Base-by-base conservation (phyloP, 306 rosid genomes). In the Ochetophila trinervis region DNA sequence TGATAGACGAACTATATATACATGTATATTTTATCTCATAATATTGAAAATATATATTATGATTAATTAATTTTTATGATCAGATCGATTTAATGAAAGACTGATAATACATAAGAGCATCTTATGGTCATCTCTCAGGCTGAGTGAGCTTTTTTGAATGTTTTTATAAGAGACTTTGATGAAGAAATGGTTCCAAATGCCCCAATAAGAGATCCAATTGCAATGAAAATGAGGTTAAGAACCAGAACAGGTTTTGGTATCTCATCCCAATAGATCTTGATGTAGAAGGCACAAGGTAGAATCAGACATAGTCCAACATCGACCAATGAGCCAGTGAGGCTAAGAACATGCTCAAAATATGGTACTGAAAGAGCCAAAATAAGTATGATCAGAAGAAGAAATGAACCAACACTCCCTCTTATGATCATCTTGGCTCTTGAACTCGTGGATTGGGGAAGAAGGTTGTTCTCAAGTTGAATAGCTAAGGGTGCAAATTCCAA, bases 311-410 rank as follows among this genome's bases (percentile, higher is more conserved):
- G 68, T 0, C 48, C 78, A 3, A 60, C 54, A 55, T 85, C 81
- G 11, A 85, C 73, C 22, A 90, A 84, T 14, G 95, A 90, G 9
- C 96, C 96, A 8, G 95, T 90, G 77, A 90, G 95, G 74, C 85
- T 72, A 0, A 90, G 88, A 1, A 87, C 89, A 34, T 81, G 54
- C 57, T 83, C 84, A 62, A 90, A 90, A 51, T 85, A 90, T 17
- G 96, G 96, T 18, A 85, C 79, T 0, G 78, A 75, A 0, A 90
- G 85, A 42, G 96, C 96, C 24, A 87, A 65, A 3, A 68, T 69
- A 10, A 90, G 78, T 5, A 90, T 87, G 9, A 68, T 1, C 62
- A 90, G 52, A 27, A 90, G 78, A n/a, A 82, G 73, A 36, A 70
- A 0, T 5, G 91, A 83, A 30, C 95, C 89, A 0, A 78, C 70